These are phyloP conservation scores for Dactylellina cionopaga DNA, from an alignment of 2,329 filamentous ascomycete genomes.

Conservation along the genomic window DNA sequence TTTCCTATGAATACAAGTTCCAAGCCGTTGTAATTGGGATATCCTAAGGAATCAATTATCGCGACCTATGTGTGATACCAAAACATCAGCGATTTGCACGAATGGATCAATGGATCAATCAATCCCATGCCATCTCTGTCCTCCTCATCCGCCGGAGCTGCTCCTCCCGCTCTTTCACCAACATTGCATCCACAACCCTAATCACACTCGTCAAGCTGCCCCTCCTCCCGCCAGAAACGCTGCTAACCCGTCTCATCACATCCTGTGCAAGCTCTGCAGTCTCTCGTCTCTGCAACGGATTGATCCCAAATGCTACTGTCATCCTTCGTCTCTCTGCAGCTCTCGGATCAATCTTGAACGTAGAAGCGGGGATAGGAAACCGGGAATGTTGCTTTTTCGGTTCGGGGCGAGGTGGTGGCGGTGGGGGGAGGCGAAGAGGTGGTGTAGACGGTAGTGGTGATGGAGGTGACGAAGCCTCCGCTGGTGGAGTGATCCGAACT, in stretches of 20 bases:
- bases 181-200: slow-evolving; percentile 54
- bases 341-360: slow-evolving; percentile 32
- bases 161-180: slow-evolving; percentile 55
- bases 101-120: too few species aligned
- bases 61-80: too few species aligned
- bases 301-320: slow-evolving; percentile 49
- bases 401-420: not conserved
- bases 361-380: not conserved
- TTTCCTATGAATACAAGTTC: too few species aligned
- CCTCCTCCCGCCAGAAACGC: slow-evolving; percentile 12
- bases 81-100: too few species aligned
- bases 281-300: slow-evolving; percentile 39
- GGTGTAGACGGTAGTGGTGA: too few species aligned
- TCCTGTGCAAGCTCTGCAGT: slow-evolving; percentile 44
- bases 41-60: too few species aligned
- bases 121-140: slow-evolving; percentile 55
- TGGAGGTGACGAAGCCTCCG: slow-evolving; percentile 8
- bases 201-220: slow-evolving; percentile 53
- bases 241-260: slow-evolving; percentile 43
- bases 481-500: slow-evolving; percentile 11
- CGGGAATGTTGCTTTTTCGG: not conserved
- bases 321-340: slow-evolving; percentile 41
- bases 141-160: slow-evolving; percentile 53
- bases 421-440: too few species aligned
- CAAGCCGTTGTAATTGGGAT: too few species aligned